Evolutionary conservation across 345 rosid genomes (phyloP).

Genomic region (Populus euphratica): DNA sequence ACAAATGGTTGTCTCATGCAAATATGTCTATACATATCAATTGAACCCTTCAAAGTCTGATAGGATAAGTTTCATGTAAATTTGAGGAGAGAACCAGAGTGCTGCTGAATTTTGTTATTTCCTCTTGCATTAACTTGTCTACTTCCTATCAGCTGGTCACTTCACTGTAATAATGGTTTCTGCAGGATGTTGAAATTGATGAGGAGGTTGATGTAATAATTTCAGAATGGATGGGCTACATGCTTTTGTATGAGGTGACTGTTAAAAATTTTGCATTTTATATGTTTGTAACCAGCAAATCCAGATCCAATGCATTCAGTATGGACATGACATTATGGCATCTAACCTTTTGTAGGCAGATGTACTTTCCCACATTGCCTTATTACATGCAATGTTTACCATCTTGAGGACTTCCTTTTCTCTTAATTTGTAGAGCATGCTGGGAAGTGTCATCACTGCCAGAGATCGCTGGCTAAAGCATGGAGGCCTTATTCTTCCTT

Average conservation of each 20-base stretch:
- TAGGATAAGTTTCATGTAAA: no score
- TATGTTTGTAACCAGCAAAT: neutral
- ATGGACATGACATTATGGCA: neutral
- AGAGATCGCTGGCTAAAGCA: slow-evolving; percentile 91
- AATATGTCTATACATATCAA: neutral
- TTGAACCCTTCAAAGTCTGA: neutral
- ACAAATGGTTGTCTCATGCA: neutral
- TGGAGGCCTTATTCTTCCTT: slow-evolving; percentile 96
- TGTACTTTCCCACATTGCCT: no score
- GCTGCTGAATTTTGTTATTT: neutral
- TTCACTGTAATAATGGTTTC: slow-evolving; percentile 3
- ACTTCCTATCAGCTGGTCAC: slow-evolving; percentile 6
- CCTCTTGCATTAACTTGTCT: neutral
- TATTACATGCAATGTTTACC: neutral
- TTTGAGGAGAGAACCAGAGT: no score
- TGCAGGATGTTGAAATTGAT: slow-evolving; percentile 89
- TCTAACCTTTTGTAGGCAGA: neutral
- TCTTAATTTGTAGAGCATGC: slow-evolving; percentile 66
- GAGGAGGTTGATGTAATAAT: slow-evolving; percentile 96
- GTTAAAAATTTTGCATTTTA: slow-evolving; percentile 15
- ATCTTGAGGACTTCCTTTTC: neutral
- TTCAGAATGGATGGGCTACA: slow-evolving; percentile 99
- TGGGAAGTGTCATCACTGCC: slow-evolving; percentile 95
- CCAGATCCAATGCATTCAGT: neutral
- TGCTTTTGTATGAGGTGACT: slow-evolving; percentile 94